These are phyloP conservation scores for Meyerozyma carpophila DNA, from an alignment of 1,139 yeast species.

Conservation along the genomic window DNA sequence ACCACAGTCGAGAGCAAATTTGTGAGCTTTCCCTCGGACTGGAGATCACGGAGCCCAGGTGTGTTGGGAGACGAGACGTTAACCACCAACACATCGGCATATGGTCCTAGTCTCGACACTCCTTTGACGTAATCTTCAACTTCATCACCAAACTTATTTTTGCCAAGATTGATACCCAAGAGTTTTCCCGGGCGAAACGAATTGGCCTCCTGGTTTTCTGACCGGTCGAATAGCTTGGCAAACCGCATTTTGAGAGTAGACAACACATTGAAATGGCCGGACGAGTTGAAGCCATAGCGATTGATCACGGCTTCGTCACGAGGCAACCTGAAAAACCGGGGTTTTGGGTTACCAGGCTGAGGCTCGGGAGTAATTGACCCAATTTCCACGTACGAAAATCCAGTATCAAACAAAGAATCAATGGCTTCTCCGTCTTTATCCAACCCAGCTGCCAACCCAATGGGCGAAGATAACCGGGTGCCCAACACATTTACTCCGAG, in stretches of 20 bases:
- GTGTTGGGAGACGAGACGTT: conserved; percentile 97
- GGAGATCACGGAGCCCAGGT: conserved; percentile 87
- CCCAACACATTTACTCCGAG: conserved; percentile 65
- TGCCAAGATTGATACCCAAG: conserved; percentile 82
- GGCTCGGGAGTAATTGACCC: conserved; percentile 92
- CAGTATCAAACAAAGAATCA: conserved; percentile 69
- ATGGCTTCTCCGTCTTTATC: conserved; percentile 95
- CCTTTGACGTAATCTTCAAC: conserved; percentile 81
- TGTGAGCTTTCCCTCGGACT: conserved; percentile 68
- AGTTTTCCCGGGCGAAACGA: conserved; percentile 62
- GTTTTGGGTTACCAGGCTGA: conserved; percentile 90
- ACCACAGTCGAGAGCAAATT: conserved; percentile 62
- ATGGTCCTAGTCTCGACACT: conserved; percentile 71
- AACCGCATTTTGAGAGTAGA: conserved; percentile 62
- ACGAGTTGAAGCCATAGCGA: conserved; percentile 90
- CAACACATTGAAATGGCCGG: conserved; percentile 75
- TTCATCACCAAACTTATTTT: conserved; percentile 89
- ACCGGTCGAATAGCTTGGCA: conserved; percentile 26
- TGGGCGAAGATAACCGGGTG: conserved; percentile 59
- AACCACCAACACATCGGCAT: conserved; percentile 83
- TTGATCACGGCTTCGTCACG: conserved; percentile 88
- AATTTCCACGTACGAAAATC: conserved; percentile 86
- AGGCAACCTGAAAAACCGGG: conserved; percentile 82
- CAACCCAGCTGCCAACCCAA: conserved; percentile 94
- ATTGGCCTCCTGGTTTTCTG: conserved; percentile 34